These are phyloP conservation scores for Neospora caninum DNA, from an alignment of 169 alveolate genomes.

Conservation along the genomic window DNA sequence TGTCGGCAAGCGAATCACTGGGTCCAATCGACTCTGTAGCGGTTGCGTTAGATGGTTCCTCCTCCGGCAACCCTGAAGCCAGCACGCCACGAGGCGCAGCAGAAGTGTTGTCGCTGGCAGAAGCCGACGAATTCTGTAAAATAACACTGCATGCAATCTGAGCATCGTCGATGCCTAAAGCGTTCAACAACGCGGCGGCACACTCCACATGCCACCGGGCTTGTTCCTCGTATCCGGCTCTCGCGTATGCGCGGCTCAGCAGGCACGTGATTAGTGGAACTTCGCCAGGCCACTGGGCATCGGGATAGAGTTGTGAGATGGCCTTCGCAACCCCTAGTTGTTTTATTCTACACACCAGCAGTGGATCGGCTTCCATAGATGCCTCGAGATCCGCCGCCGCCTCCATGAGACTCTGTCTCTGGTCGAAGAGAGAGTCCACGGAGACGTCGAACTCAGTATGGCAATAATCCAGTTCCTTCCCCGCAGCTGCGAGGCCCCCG, in stretches of 20 bases:
- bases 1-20: not conserved
- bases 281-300: slow-evolving; percentile 29
- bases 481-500: not conserved
- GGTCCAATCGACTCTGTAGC: too few species aligned
- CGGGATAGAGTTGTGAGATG: not conserved
- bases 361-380: not conserved
- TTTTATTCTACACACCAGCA: slow-evolving; percentile 7
- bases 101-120: not conserved
- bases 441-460: not conserved
- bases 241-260: slow-evolving; percentile 31
- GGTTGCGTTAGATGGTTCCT: too few species aligned
- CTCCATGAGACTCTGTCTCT: not conserved
- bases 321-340: slow-evolving; percentile 27
- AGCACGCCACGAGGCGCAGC: too few species aligned
- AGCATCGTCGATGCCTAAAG: not conserved
- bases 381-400: slow-evolving; percentile 4
- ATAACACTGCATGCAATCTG: not conserved
- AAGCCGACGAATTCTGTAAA: not conserved
- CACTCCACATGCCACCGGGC: slow-evolving; percentile 6
- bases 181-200: slow-evolving; percentile 5
- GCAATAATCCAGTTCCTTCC: not conserved
- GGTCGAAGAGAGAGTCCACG: not conserved
- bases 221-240: not conserved
- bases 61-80: too few species aligned
- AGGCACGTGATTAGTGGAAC: slow-evolving; percentile 9